Conservation (phyloP, 768 basidiomycete genomes). For the Russula compacta region DNA sequence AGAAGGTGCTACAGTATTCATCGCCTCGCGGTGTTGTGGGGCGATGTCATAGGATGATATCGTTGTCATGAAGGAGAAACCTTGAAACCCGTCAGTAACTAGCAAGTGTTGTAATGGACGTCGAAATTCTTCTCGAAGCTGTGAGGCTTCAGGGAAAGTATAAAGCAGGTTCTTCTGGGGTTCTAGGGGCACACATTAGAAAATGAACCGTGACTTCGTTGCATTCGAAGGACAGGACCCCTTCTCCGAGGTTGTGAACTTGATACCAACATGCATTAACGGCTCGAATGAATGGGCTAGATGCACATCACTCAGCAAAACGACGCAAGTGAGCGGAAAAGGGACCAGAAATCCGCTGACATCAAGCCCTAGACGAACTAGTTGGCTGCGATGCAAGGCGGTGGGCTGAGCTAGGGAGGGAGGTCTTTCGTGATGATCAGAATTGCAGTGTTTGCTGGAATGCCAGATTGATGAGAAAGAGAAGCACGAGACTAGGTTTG, state of each 20-base stretch:
- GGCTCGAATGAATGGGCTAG: neutral
- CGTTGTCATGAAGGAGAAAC: neutral
- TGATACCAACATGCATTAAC: neutral
- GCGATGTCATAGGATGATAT: neutral
- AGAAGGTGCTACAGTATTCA: neutral
- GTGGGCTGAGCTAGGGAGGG: neutral
- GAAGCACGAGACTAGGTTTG: neutral
- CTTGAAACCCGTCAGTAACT: neutral
- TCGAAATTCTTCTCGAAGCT: neutral
- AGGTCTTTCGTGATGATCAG: neutral
- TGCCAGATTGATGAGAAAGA: neutral
- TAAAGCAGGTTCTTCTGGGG: neutral
- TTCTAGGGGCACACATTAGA: neutral
- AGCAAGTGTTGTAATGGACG: neutral
- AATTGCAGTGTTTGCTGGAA: neutral
- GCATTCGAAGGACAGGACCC: neutral
- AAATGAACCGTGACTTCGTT: neutral
- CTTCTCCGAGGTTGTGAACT: no score
- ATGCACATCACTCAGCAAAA: neutral
- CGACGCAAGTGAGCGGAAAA: neutral
- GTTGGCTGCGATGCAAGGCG: neutral
- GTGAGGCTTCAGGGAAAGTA: neutral
- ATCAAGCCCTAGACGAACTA: neutral
- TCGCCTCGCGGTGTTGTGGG: neutral
- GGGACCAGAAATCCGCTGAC: neutral